A percentile compares a stretch with the other conserved stretches of the same genome.
Evolutionary conservation across 2,329 filamentous ascomycete genomes (phyloP).

Genomic region (Helicocarpus griseus): DNA sequence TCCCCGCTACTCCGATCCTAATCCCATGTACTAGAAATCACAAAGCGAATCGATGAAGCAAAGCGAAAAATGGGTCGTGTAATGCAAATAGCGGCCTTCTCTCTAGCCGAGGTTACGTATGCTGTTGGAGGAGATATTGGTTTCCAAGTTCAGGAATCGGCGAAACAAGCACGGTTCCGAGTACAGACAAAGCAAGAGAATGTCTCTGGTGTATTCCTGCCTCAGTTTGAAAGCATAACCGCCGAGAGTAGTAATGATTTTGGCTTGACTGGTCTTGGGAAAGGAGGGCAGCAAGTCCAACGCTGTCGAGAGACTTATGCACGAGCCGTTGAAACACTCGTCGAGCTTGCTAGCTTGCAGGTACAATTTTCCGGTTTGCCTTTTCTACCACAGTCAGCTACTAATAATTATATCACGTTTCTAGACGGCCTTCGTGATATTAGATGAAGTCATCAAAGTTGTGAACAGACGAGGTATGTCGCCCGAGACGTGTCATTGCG

Average conservation of each 20-base stretch:
- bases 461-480: conserved; percentile 80
- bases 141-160: conserved; percentile 95
- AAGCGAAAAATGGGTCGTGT: conserved; percentile 99
- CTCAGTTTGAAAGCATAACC: conserved; percentile 83
- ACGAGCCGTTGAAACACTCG: conserved; percentile 86
- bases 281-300: conserved; percentile 95
- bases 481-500: not conserved
- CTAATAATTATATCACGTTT: conserved; percentile 12
- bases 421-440: conserved; percentile 87
- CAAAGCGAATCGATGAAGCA: conserved; percentile 91
- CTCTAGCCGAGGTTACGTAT: conserved; percentile 92
- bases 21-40: conserved; percentile 60
- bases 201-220: conserved; percentile 90
- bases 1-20: conserved; percentile 2
- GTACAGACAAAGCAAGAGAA: conserved; percentile 96
- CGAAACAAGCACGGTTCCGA: conserved; percentile 83
- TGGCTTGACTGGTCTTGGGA: conserved; percentile 86
- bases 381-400: not conserved
- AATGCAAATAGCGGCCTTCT: conserved; percentile 98
- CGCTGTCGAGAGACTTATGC: conserved; percentile 92
- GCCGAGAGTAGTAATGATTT: conserved; percentile 92
- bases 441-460: conserved; percentile 98
- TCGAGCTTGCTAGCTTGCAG: conserved; percentile 88
- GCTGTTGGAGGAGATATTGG: conserved; percentile 91
- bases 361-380: conserved; percentile 26